Conservation (phyloP, 2,329 filamentous ascomycete species). For the Fusarium subglutinans region DNA sequence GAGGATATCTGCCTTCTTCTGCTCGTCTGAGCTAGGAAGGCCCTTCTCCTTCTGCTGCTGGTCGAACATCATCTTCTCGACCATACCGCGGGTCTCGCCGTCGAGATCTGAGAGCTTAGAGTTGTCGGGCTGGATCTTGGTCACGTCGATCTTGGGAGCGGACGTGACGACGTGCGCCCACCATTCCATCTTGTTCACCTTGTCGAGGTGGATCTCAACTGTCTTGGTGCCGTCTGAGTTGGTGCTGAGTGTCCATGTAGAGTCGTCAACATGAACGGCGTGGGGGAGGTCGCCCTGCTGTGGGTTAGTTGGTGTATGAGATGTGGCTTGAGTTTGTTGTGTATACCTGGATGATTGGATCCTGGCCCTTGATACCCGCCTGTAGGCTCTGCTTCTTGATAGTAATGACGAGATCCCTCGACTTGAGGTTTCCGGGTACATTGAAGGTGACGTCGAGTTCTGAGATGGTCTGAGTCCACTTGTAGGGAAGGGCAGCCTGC, state of each 20-base stretch:
- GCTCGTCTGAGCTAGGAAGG: conserved; percentile 88
- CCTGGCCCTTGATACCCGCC: conserved; percentile 88
- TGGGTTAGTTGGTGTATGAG: neutral
- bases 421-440: conserved; percentile 85
- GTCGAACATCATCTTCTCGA: conserved; percentile 99
- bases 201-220: conserved; percentile 89
- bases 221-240: conserved; percentile 73
- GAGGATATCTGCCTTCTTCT: conserved; percentile 92
- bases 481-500: conserved; percentile 92
- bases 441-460: conserved; percentile 84
- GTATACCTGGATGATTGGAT: conserved; percentile 80
- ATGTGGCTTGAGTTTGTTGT: neutral
- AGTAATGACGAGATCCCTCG: conserved; percentile 82
- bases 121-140: conserved; percentile 93
- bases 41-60: conserved; percentile 96
- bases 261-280: conserved; percentile 82
- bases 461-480: conserved; percentile 93
- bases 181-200: conserved; percentile 97
- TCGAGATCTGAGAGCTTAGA: conserved; percentile 92
- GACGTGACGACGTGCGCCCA: conserved; percentile 90
- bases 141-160: conserved; percentile 92
- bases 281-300: conserved; percentile 84
- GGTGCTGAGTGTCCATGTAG: conserved; percentile 89
- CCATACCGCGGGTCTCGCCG: conserved; percentile 94
- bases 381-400: conserved; percentile 81